Base-by-base conservation (phyloP, 2,329 filamentous ascomycete genomes). In the Aspergillus alliaceus region DNA sequence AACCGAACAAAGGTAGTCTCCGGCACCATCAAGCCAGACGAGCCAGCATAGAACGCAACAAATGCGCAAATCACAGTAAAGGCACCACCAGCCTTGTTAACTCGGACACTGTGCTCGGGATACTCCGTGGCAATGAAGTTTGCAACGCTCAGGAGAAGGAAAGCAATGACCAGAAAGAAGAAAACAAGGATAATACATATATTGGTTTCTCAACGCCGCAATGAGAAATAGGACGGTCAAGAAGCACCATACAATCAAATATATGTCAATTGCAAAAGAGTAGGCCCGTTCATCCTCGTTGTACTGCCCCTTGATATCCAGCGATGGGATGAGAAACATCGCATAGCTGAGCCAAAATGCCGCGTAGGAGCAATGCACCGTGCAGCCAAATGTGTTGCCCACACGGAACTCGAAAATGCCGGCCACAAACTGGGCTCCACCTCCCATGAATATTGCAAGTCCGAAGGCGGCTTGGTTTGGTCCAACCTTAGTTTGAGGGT, bases 311-410 rank as follows among this genome's bases (percentile, higher is more conserved):
- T 76, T 74, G 63, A 86, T 84, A 51, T 80, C 82, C 4, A 84
- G 79, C 2, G 80, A 65, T 2, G 77, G 77, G 6, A 77, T 81
- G 18, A 83, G 73, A 62, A 85, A 82, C 75, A 86, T 84, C 63
- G 79, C 82, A 63, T 82, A 84, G 24, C 81, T 79, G 59, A 86
- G 78, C 84, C 84, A 86, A 75, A 86, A 86, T 58, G 83, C 83
- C 56, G 84, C 83, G 66, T 86, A 87, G 3, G 82, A 84, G 40
- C 81, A 82, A 57, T 86, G 82, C 8, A 85, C 82, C 6, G 84
- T 86, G 29, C 82, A 83, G 77, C 83, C 84, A 52, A 86, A 86
- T 11, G 83, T 86, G 74, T 86, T 86, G n/a, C 84, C 84, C 9
- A 84, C 77, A 12, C 71, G 70, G 57, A 79, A 79, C 62, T 79